phyloP scores from a whole-genome alignment of 306 rosid genomes.

The Astragalus glycyphyllos region DNA sequence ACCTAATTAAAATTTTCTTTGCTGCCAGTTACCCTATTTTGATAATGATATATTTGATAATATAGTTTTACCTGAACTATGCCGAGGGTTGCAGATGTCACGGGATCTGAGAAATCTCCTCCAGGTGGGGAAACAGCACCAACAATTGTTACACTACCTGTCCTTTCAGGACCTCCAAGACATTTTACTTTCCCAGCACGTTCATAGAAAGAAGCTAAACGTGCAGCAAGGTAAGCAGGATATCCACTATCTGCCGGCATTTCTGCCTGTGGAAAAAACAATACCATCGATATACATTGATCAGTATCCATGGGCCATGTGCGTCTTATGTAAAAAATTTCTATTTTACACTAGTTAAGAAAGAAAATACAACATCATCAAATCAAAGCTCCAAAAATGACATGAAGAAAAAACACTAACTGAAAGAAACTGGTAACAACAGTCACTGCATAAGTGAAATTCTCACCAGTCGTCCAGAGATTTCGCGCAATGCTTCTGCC shows the following conservation, averaged over 20 bases:
- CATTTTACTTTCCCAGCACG: conserved; percentile 99
- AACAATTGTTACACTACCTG: conserved; percentile 98
- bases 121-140: conserved; percentile 99
- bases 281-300: conserved; percentile 32
- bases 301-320: conserved; percentile 21
- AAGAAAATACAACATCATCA: conserved; percentile 8
- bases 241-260: conserved; percentile 99
- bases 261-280: conserved; percentile 78
- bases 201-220: conserved; percentile 98
- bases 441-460: conserved; percentile 25
- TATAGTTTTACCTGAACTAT: conserved; percentile 82
- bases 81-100: conserved; percentile 99
- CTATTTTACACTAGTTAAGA: conserved; percentile 21
- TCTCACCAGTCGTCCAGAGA: conserved; percentile 97
- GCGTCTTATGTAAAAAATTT: conserved; percentile 16
- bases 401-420: not conserved
- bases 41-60: conserved; percentile 29
- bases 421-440: conserved; percentile 20
- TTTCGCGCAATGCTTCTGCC: conserved; percentile 99
- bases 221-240: conserved; percentile 99
- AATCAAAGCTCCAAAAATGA: conserved; percentile 31
- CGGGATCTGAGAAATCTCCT: conserved; percentile 99
- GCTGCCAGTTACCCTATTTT: conserved; percentile 26
- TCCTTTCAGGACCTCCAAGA: conserved; percentile 97
- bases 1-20: conserved; percentile 6